Conservation (phyloP, 768 basidiomycete genomes). For the Lactarius vividus region DNA sequence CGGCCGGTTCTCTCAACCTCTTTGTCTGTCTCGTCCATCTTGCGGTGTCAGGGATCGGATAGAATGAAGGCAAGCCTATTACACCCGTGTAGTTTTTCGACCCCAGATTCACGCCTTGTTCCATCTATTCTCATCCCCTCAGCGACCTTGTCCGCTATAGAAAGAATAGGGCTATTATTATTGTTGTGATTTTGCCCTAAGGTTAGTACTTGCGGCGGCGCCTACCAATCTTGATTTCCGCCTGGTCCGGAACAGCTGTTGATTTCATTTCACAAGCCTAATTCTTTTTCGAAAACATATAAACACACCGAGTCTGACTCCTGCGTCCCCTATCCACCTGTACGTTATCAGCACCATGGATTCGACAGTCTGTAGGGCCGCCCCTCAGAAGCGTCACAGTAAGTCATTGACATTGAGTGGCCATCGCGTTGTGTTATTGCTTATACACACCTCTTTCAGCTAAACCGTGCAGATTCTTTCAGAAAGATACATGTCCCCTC, state of each 20-base stretch:
- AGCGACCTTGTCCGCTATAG: constrained; percentile 12
- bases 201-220: constrained; percentile 15
- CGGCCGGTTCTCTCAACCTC: background rate
- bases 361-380: background rate
- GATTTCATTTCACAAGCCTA: constrained; percentile 24
- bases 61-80: constrained; percentile 1
- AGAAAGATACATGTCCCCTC: constrained; percentile 24
- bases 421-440: background rate
- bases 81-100: constrained; percentile 5
- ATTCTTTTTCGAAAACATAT: constrained; percentile 26
- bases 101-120: constrained; percentile 13
- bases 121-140: background rate
- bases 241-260: constrained; percentile 19
- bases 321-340: constrained; percentile 6
- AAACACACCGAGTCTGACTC: constrained; percentile 14
- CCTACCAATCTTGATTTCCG: constrained; percentile 22
- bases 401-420: background rate
- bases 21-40: background rate
- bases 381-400: constrained; percentile 23
- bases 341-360: constrained; percentile 14
- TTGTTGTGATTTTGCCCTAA: constrained; percentile 11
- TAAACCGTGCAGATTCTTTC: constrained; percentile 27
- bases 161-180: constrained; percentile 16
- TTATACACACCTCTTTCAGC: constrained; percentile 8
- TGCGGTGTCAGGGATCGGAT: background rate